phyloP scores from a whole-genome alignment of 257 asterid species.

The Misopates orontium region DNA sequence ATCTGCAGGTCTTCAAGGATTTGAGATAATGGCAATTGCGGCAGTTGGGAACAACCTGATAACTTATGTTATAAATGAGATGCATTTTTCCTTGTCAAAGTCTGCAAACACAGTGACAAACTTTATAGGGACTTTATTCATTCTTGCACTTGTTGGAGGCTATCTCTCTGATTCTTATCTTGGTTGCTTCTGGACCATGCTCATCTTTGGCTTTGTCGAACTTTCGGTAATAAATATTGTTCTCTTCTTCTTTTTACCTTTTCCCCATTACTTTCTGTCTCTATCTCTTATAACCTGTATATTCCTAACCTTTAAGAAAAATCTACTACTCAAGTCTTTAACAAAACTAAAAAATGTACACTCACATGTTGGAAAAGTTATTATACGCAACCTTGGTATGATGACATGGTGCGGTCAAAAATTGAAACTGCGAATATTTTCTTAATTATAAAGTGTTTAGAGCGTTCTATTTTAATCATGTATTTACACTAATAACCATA shows the following conservation, averaged over 20 bases:
- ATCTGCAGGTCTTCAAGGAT: slow-evolving; percentile 77
- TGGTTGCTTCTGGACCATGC: slow-evolving; percentile 92
- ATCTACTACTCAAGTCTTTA: too few species aligned
- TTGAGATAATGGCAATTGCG: slow-evolving; percentile 97
- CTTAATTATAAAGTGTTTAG: too few species aligned
- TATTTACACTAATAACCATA: too few species aligned
- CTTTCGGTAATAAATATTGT: slow-evolving; percentile 57
- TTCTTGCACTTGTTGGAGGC: slow-evolving; percentile 82
- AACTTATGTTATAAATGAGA: slow-evolving; percentile 83
- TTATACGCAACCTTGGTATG: too few species aligned
- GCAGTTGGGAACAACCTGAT: slow-evolving; percentile 95
- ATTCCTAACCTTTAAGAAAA: too few species aligned
- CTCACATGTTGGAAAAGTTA: not conserved
- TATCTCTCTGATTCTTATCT: slow-evolving; percentile 90
- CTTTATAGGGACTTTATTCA: slow-evolving; percentile 81
- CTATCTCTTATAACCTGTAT: not conserved
- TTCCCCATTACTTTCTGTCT: not conserved
- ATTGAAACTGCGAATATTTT: too few species aligned
- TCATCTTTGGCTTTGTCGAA: slow-evolving; percentile 81
- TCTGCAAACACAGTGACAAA: slow-evolving; percentile 89
- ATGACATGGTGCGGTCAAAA: too few species aligned
- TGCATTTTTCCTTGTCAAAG: slow-evolving; percentile 83
- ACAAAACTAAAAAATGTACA: not conserved
- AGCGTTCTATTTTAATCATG: too few species aligned
- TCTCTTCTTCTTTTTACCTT: not conserved